Evolutionary conservation across 2,329 filamentous ascomycete species (phyloP), one percentile per base, ranked within the genome.

Genomic region (Nemania diffusa): DNA sequence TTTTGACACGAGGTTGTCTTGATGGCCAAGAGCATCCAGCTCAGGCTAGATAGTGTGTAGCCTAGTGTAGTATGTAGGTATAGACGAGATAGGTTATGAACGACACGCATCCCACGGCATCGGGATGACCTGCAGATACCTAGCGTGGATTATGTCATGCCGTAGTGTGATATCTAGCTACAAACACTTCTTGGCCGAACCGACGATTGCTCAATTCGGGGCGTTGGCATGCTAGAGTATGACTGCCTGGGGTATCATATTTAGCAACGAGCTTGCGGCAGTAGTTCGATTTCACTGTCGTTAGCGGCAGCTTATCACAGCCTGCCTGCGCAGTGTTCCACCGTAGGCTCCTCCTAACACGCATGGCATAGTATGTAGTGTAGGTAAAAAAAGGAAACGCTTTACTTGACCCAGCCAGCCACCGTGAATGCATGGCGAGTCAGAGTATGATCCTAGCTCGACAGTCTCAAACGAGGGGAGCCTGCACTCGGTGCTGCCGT

Each of bases 121-220:
- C 34, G 37, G 29, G 57, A 60, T 61, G 57, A 50, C 42, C 37
- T 56, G 26, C 57, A 65, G 29, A 13, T 48, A 50, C 37, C 24
- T 56, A 56, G 13, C 50, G 50, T 34, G 62, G 34, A 20, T 42
- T 2, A 65, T 56, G 62, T 40, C 57, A 61, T 56, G 48, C 40
- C 26, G 32, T 44, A 29, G 22, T 3, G 26, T n/a, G n/a, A n/a
- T n/a, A n/a, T n/a, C n/a, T 7, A 27, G 8, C 17, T 9, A 46
- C 6, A 40, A 20, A 2, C n/a, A n/a, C n/a, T n/a, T 22, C 44
- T 46, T 46, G 44, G 37, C 53, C 27, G 27, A 32, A 32, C 34
- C 17, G 37, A 15, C 13, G 51, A 53, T 15, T 53, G 27, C 9
- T 26, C 24, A 53, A 24, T 46, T 40, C 37, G 37, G n/a, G 3